phyloP scores from a whole-genome alignment of 352 stramenopile genomes.

The Phytophthora macrochlamydospora region DNA sequence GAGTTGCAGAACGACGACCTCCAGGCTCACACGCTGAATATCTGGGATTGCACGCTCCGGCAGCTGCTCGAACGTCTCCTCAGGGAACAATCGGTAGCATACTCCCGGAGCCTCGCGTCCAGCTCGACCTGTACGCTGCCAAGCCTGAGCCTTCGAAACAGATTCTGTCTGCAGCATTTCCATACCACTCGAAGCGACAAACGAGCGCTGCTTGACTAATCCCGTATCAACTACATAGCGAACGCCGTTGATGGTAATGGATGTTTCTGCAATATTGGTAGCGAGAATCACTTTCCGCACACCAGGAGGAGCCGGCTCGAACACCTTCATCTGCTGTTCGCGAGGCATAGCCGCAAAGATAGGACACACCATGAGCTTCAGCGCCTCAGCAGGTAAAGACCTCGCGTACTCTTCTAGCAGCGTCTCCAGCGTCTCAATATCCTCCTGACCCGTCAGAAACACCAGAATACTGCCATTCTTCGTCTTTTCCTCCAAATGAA shows the following conservation, averaged over 20 bases:
- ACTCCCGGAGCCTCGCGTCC: constrained; percentile 83
- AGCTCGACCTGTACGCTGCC: constrained; percentile 90
- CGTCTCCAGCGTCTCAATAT: constrained; percentile 94
- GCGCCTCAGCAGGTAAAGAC: constrained; percentile 62
- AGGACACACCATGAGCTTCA: constrained; percentile 91
- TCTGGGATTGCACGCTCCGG: constrained; percentile 75
- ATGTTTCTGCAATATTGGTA: constrained; percentile 98
- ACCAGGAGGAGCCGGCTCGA: constrained; percentile 78
- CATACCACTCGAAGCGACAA: constrained; percentile 87
- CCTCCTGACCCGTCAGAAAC: constrained; percentile 95
- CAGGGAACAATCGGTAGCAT: constrained; percentile 85
- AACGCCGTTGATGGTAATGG: constrained; percentile 99
- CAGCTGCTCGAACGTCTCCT: constrained; percentile 87
- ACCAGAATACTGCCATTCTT: constrained; percentile 92
- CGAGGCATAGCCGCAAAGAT: constrained; percentile 96
- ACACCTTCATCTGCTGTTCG: constrained; percentile 95
- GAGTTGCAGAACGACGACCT: constrained; percentile 84
- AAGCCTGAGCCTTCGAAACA: constrained; percentile 91
- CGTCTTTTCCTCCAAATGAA: constrained; percentile 83
- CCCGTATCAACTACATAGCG: constrained; percentile 88
- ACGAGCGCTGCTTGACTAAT: constrained; percentile 88
- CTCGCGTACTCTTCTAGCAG: constrained; percentile 85
- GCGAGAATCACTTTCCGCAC: constrained; percentile 94
- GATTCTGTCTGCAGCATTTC: constrained; percentile 89
- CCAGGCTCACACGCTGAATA: constrained; percentile 87